Percentiles rank a stretch among this genome's conserved stretches.
These are phyloP conservation scores for Auxenochlorella protothecoides DNA, from an alignment of 139 green algal species.

Conservation along the genomic window DNA sequence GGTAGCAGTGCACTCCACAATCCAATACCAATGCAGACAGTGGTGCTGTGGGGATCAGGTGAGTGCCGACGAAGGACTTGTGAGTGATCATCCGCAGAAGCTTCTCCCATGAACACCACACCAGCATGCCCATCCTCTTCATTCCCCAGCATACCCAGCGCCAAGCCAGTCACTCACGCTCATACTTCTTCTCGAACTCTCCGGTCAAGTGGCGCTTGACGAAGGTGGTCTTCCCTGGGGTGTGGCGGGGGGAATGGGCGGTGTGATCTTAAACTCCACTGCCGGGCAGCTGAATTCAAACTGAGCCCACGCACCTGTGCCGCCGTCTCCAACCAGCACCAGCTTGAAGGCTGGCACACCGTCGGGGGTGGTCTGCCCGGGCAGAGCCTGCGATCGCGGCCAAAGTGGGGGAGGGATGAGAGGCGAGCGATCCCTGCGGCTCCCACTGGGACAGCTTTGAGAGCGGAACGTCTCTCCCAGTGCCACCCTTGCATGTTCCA, in stretches of 20 bases:
- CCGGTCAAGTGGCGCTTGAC: slow-evolving; percentile 97
- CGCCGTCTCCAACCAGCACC: slow-evolving; percentile 93
- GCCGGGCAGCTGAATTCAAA: neutral
- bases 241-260: neutral
- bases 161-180: slow-evolving; percentile 52
- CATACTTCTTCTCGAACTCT: slow-evolving; percentile 99
- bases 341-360: slow-evolving; percentile 93
- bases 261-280: neutral
- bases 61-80: no score
- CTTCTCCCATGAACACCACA: no score
- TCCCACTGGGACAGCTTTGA: no score
- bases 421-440: no score
- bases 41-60: no score
- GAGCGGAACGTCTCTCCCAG: no score
- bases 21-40: neutral
- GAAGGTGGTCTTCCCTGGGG: slow-evolving; percentile 87
- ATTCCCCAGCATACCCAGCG: no score
- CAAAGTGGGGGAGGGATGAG: no score
- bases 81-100: no score
- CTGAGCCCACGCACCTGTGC: slow-evolving; percentile 57
- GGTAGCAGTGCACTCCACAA: slow-evolving; percentile 1
- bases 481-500: no score
- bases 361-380: slow-evolving; percentile 59
- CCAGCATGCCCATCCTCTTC: no score
- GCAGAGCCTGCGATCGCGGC: slow-evolving; percentile 41